phyloP scores from a whole-genome alignment of 2,329 filamentous ascomycete genomes.

The Mollisiaceae sp. region DNA sequence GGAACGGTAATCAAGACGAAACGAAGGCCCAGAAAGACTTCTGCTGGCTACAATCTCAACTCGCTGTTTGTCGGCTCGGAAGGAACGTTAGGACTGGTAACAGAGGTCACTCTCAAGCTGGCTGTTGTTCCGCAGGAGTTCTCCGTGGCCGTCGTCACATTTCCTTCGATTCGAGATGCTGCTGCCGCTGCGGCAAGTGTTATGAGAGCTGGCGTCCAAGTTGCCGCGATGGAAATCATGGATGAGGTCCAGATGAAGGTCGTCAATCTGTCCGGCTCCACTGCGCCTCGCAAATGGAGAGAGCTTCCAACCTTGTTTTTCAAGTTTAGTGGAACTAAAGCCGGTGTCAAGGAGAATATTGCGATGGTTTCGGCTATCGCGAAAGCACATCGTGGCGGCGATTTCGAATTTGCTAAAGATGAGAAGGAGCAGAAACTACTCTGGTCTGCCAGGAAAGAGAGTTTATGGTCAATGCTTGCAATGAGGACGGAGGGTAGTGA shows the following conservation, averaged over 20 bases:
- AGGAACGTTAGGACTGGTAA: conserved; percentile 80
- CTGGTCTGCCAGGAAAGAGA: conserved; percentile 83
- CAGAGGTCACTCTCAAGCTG: conserved; percentile 82
- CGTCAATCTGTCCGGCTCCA: conserved; percentile 75
- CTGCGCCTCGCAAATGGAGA: conserved; percentile 71
- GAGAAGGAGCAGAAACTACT: conserved; percentile 74
- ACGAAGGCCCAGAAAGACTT: conserved; percentile 77
- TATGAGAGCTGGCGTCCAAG: conserved; percentile 62
- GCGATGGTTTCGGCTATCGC: conserved; percentile 70
- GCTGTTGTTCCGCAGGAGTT: conserved; percentile 76
- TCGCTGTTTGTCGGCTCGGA: conserved; percentile 81
- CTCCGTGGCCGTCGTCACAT: conserved; percentile 80
- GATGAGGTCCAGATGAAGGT: conserved; percentile 88
- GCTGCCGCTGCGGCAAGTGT: conserved; percentile 75
- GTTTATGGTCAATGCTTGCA: conserved; percentile 82
- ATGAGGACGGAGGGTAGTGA: conserved; percentile 69
- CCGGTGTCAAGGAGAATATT: conserved; percentile 80
- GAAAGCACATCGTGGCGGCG: conserved; percentile 64
- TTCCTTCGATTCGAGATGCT: conserved; percentile 77
- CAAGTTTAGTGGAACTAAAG: conserved; percentile 82
- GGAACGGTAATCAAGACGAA: conserved; percentile 81
- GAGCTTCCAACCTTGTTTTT: conserved; percentile 82
- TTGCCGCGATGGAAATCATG: conserved; percentile 70
- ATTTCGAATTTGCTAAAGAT: conserved; percentile 78
- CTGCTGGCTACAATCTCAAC: conserved; percentile 84